Evolutionary conservation across 306 rosid species (phyloP).

Genomic region (Betula pendula): DNA sequence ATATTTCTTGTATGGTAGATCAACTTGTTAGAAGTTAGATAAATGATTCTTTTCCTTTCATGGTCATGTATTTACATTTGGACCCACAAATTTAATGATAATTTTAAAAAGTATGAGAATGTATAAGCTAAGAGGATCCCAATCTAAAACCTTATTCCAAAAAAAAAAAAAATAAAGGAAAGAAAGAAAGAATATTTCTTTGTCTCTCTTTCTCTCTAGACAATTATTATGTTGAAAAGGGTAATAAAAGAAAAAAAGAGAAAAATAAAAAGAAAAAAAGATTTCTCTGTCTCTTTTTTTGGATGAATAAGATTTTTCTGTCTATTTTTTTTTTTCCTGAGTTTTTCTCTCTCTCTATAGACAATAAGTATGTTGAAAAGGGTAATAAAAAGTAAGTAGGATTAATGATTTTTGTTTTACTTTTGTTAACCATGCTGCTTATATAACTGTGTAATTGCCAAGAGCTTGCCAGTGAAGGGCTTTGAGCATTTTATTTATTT

Average conservation of each 20-base stretch:
- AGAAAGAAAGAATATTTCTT: too few relatives aligned
- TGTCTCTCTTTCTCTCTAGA: background rate
- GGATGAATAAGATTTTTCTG: too few relatives aligned
- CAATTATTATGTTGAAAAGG: conserved; percentile 42
- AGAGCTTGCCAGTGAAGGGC: conserved; percentile 37
- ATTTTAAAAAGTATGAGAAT: too few relatives aligned
- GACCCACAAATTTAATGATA: too few relatives aligned
- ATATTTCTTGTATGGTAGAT: too few relatives aligned
- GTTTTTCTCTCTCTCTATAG: background rate
- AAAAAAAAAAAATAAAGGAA: background rate
- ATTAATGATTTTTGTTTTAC: conserved; percentile 52
- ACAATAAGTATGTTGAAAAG: conserved; percentile 41
- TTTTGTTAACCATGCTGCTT: conserved; percentile 54
- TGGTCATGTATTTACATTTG: too few relatives aligned
- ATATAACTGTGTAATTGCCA: conserved; percentile 47
- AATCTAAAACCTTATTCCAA: background rate
- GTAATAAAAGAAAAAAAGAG: conserved; percentile 17
- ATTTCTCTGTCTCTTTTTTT: too few relatives aligned
- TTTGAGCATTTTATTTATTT: background rate
- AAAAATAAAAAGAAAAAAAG: background rate
- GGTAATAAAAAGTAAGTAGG: conserved; percentile 38
- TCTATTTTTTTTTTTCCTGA: too few relatives aligned
- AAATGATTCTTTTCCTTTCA: too few relatives aligned
- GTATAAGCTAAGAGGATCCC: too few relatives aligned
- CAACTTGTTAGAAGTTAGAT: too few relatives aligned